Evolutionary conservation across 805 yeast species (phyloP).

Genomic region (Yueomyces sp.): DNA sequence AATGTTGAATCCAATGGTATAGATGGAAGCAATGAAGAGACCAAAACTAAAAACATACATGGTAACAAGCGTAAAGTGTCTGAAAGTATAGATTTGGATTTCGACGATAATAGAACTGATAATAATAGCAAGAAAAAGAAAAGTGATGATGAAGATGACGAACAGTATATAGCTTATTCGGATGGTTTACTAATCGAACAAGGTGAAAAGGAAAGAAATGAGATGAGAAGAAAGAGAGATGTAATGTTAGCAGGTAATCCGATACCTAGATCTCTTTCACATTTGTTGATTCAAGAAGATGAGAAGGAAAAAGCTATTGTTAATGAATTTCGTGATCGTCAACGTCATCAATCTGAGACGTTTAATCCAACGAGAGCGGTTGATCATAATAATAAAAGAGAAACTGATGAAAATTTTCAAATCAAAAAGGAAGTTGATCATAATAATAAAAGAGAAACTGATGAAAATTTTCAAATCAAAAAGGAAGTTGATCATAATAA

Average conservation of each 20-base stretch:
- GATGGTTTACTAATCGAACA: no score
- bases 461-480: no score
- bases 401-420: no score
- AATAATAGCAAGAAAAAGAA: no score
- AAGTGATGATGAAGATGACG: no score
- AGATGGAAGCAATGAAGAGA: not conserved
- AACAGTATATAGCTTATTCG: no score
- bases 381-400: not conserved
- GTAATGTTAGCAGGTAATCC: conserved; percentile 29
- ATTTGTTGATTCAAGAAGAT: conserved; percentile 31
- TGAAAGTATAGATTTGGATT: no score
- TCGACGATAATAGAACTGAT: no score
- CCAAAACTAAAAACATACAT: not conserved
- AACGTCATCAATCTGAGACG: not conserved
- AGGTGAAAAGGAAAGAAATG: not conserved
- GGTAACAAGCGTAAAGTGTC: not conserved
- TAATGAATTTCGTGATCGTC: no score
- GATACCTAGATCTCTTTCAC: conserved; percentile 44
- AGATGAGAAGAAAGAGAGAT: not conserved
- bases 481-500: not conserved
- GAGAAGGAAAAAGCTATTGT: conserved; percentile 2
- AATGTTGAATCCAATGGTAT: not conserved
- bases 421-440: not conserved
- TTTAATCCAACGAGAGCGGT: not conserved
- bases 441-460: not conserved